Base-by-base conservation (phyloP, 331 rosid species). In the Acacia concinna region DNA sequence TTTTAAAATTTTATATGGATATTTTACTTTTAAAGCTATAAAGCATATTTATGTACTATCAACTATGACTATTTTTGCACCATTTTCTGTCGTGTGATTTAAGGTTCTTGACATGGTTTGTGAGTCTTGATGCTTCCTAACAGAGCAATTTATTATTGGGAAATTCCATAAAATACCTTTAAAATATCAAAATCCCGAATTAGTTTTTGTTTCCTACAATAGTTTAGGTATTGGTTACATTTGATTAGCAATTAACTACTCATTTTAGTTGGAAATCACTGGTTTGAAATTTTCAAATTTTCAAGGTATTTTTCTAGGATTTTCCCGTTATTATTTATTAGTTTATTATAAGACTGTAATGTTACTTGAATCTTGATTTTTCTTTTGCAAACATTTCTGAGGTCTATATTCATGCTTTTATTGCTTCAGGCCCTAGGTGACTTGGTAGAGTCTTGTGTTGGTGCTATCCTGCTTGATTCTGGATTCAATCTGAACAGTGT, bases 381-480 rank as follows among this genome's bases (percentile, higher is more conserved):
- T 73, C 54, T 37, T 79, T 15, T 52, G 21, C 62, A 23, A 56
- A 4, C 32, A 59, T 65, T 18, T 38, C 47, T 51, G 62, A 43
- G 77, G 59, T 82, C 38, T 78, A 20, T 68, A 73, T 27, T 51
- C 64, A 51, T 43, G 51, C 78, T 51, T 15, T 79, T 66, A 74
- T 73, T 82, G 65, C 75, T 86, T 85, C 94, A 95, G 99, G 97
- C 87, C 63, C 82, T 95, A 64, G 99, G 99, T 28, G 98, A 95
- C 86, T 54, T 95, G 78, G 94, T 95, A 59, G 99, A 95, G 82
- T 93, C 99, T 43, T 85, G 90, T 86, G 79, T 95, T 18, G 99
- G 99, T 74, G 97, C 99, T 52, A 81, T 91, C 87, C 97, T 93
- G 82, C 90, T 95, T 51, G 99, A 95, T 81, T 84, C 99, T 8